Conservation (phyloP, 352 stramenopile species). For the Phytopythium kandeliae region DNA sequence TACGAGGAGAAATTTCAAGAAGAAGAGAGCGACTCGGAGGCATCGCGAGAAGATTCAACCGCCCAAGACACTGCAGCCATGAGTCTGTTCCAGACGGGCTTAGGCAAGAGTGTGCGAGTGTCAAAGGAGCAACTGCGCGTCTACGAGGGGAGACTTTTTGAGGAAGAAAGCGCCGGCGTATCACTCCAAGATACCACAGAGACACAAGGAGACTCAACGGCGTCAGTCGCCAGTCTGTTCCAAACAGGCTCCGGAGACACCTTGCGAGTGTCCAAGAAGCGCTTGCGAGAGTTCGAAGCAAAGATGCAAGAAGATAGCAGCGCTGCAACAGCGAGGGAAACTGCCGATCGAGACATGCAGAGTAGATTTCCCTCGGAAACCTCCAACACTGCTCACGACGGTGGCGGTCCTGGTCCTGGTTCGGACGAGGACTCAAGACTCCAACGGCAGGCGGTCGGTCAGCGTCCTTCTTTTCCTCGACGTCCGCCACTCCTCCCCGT, state of each 20-base stretch:
- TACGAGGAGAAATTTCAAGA: constrained; percentile 16
- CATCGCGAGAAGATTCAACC: not conserved
- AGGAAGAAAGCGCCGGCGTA: constrained; percentile 8
- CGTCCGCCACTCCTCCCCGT: not conserved
- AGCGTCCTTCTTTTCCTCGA: not conserved
- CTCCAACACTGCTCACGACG: not conserved
- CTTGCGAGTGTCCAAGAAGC: constrained; percentile 23
- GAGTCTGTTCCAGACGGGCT: constrained; percentile 26
- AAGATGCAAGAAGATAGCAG: constrained; percentile 5
- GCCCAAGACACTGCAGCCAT: not conserved
- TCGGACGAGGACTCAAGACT: not conserved
- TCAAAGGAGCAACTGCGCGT: constrained; percentile 20
- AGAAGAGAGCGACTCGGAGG: not conserved
- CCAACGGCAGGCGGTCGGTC: not conserved
- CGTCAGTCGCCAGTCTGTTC: constrained; percentile 16
- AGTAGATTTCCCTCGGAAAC: not conserved
- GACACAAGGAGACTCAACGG: not conserved
- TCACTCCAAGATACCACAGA: not conserved
- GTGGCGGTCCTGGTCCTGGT: not conserved
- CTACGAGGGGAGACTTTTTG: constrained; percentile 15
- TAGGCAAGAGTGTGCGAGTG: constrained; percentile 19
- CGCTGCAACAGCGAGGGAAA: not conserved
- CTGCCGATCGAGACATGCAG: not conserved
- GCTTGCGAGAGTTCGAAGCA: constrained; percentile 17
- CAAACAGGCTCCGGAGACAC: constrained; percentile 19